Base-by-base conservation (phyloP, 805 yeast species). In the Candida silvatica region DNA sequence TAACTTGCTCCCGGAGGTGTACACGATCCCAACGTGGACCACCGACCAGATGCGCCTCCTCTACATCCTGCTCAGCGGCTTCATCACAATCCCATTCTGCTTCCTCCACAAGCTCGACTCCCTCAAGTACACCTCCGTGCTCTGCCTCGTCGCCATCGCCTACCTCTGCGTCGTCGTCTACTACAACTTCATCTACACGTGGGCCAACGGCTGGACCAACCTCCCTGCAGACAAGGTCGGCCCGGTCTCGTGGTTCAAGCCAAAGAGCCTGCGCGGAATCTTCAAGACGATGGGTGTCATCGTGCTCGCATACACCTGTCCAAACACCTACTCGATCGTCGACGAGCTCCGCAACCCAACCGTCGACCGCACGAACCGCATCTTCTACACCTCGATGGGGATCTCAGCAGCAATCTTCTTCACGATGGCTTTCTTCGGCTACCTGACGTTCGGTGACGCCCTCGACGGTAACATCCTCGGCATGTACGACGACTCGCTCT, bases 271-370 rank as follows among this genome's bases (percentile, higher is more conserved):
- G 20, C 59, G 59, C 34, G 69, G 71, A 1, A 51, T 73, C 6
- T 58, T 80, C 38, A 67, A 80, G 17, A 74, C 86, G 6, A 77
- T 83, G 47, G 81, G 84, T 18, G 78, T 83, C 37, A 70, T 82
- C 25, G 78, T 83, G 11, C 79, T 83, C 56, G 92, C 94, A 2
- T 83, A 71, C 55, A 81, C 90, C 1, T 86, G 92, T 34, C 90
- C 83, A 60, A 83, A 81, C 56, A 74, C 82, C 66, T 80, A 78
- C 52, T 77, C 86, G 7, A 80, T 83, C 35, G 71, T 79, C 48
- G 77, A 80, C 48, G 94, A 83, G 54, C 61, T 81, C 42, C 58
- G 70, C 27, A 68, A 74, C 43, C 70, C 73, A 32, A 58, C 71
- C 3, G 58, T 77, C 39, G 49, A 65, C 17, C 74, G 76, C 38